Evolutionary conservation across 805 yeast species (phyloP).

Genomic region (Candida ficus): DNA sequence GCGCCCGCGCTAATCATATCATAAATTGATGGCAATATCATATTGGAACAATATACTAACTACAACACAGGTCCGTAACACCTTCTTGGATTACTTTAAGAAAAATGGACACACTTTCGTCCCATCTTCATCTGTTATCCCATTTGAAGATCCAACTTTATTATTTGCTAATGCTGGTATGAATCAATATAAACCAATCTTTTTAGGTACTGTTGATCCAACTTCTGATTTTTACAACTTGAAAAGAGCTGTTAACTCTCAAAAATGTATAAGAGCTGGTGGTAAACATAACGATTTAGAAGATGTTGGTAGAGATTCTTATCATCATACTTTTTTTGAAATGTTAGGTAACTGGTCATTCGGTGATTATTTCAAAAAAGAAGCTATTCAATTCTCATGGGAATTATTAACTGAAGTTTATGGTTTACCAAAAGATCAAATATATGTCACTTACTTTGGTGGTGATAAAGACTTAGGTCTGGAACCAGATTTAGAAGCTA

Average conservation of each 20-base stretch:
- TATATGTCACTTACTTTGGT: constrained; percentile 94
- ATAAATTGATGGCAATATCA: not conserved
- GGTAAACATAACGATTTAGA: constrained; percentile 98
- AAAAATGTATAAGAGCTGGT: constrained; percentile 98
- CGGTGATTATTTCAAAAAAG: constrained; percentile 97
- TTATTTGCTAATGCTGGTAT: constrained; percentile 98
- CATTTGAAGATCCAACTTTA: constrained; percentile 96
- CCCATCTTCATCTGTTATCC: constrained; percentile 91
- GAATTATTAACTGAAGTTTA: constrained; percentile 82
- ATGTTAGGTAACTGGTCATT: constrained; percentile 99
- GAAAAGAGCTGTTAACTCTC: constrained; percentile 91
- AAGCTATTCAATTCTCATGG: constrained; percentile 88
- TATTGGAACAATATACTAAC: not conserved
- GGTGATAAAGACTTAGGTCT: constrained; percentile 83
- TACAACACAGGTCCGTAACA: constrained; percentile 55
- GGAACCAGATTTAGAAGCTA: constrained; percentile 92
- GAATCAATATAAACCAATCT: constrained; percentile 98
- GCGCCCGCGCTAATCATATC: no score
- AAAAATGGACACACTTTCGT: constrained; percentile 70
- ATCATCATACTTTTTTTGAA: constrained; percentile 98
- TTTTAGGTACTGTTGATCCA: constrained; percentile 96
- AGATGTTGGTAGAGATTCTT: constrained; percentile 96
- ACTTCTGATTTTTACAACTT: constrained; percentile 77
- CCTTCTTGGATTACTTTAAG: constrained; percentile 80
- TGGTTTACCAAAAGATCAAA: constrained; percentile 70